Percentiles rank a stretch among this genome's conserved stretches.
Evolutionary conservation across 2,329 filamentous ascomycete species (phyloP).

Genomic region (Pseudocercospora vitis): DNA sequence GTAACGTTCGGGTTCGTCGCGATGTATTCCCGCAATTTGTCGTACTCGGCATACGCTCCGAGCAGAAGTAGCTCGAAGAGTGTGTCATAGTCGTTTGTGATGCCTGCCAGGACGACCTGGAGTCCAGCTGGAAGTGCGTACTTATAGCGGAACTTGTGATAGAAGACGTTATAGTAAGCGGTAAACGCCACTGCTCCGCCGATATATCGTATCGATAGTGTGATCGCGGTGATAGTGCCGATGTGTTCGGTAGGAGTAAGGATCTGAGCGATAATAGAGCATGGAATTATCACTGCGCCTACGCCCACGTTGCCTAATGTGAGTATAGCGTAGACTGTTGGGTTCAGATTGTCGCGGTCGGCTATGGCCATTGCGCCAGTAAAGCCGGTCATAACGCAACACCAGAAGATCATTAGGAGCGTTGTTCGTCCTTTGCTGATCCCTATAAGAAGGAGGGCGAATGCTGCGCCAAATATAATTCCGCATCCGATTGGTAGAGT

Average conservation of each 20-base stretch:
- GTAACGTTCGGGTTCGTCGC: conserved; percentile 9
- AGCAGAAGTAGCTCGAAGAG: conserved; percentile 23
- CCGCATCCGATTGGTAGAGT: conserved; percentile 64
- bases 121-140: conserved; percentile 14
- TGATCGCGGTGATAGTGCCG: conserved; percentile 66
- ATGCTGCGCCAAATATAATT: conserved; percentile 61
- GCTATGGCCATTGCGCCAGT: conserved; percentile 33
- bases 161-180: conserved; percentile 54
- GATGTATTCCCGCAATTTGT: conserved; percentile 16
- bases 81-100: conserved; percentile 13
- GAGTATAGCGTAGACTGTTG: conserved; percentile 48
- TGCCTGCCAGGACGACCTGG: conserved; percentile 12
- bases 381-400: conserved; percentile 65
- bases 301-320: conserved; percentile 63
- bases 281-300: conserved; percentile 66
- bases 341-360: conserved; percentile 26
- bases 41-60: conserved; percentile 21
- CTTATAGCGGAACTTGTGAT: conserved; percentile 37
- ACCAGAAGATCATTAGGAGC: conserved; percentile 59
- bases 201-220: conserved; percentile 65
- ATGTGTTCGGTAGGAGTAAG: conserved; percentile 68
- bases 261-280: conserved; percentile 65
- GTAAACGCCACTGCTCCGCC: conserved; percentile 59
- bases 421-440: conserved; percentile 59
- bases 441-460: conserved; percentile 60